Evolutionary conservation across 768 basidiomycete species (phyloP).

Genomic region (Termitomyces sp.): DNA sequence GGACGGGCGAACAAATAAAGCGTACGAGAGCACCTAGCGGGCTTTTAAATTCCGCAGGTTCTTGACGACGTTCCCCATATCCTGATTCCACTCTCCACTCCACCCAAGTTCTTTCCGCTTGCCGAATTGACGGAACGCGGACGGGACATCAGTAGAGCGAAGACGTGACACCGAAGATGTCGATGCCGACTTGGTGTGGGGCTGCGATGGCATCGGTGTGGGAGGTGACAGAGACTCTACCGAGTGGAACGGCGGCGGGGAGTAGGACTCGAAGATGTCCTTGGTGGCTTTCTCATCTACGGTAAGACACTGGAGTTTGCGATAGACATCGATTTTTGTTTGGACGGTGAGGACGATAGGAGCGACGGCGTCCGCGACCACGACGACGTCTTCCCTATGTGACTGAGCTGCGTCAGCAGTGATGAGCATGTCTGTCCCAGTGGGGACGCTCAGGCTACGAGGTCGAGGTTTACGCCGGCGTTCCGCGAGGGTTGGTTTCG

Average conservation of each 20-base stretch:
- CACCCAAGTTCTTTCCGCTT: slow-evolving; percentile 23
- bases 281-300: slow-evolving; percentile 8
- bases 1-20: not conserved
- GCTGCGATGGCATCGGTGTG: not conserved
- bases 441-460: slow-evolving; percentile 15
- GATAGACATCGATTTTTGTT: not conserved
- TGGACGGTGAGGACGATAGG: not conserved
- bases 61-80: slow-evolving; percentile 22
- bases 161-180: not conserved
- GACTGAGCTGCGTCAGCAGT: not conserved
- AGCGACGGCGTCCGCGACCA: no score
- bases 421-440: slow-evolving; percentile 8
- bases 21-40: not conserved
- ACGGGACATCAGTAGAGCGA: not conserved
- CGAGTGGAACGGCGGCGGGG: slow-evolving; percentile 13
- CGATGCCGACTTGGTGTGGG: not conserved
- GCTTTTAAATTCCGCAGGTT: slow-evolving; percentile 17
- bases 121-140: slow-evolving; percentile 4
- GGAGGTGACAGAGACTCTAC: not conserved
- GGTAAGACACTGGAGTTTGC: not conserved
- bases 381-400: not conserved
- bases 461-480: slow-evolving; percentile 13
- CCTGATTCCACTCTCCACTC: slow-evolving; percentile 32
- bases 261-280: slow-evolving; percentile 7
- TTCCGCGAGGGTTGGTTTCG: slow-evolving; percentile 7